A percentile compares a stretch with the other conserved stretches of the same genome.
These are phyloP conservation scores for Lindgomyces ingoldianus DNA, from an alignment of 495 filamentous ascomycete genomes.

Conservation along the genomic window DNA sequence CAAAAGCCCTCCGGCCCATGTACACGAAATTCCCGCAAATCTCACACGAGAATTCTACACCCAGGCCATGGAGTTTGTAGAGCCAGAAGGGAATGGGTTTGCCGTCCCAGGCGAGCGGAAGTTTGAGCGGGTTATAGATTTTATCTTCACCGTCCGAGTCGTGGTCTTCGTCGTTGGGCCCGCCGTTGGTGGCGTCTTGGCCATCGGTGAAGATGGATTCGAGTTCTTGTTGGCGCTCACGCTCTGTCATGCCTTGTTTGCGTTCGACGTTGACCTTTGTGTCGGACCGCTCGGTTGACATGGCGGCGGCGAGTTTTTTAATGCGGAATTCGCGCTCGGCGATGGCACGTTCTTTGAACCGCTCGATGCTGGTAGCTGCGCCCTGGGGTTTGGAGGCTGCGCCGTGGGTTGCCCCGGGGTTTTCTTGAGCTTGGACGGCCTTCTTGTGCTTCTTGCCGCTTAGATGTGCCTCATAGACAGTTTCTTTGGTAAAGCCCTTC, in stretches of 20 bases:
- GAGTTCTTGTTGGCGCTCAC: conserved; percentile 87
- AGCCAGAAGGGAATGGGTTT: conserved; percentile 99
- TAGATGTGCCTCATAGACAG: conserved; percentile 88
- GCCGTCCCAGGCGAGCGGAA: conserved; percentile 95
- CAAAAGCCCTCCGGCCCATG: conserved; percentile 91
- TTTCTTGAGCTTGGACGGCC: conserved; percentile 58
- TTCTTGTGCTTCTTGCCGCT: conserved; percentile 89
- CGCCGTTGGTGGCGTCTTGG: conserved; percentile 48
- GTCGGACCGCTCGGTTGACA: conserved; percentile 77
- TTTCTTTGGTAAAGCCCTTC: conserved; percentile 93
- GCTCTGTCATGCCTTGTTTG: conserved; percentile 92
- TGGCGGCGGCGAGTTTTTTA: conserved; percentile 69
- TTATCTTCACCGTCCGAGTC: conserved; percentile 72
- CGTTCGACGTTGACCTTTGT: conserved; percentile 92
- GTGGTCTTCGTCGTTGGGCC: conserved; percentile 50
- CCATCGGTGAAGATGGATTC: conserved; percentile 75
- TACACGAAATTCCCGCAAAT: conserved; percentile 98
- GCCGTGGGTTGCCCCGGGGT: conserved; percentile 39
- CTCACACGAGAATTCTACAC: conserved; percentile 92
- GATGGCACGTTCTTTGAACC: conserved; percentile 85
- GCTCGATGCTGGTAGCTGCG: conserved; percentile 45
- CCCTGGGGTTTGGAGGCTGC: conserved; percentile 34
- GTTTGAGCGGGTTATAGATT: conserved; percentile 94
- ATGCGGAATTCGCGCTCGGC: conserved; percentile 86
- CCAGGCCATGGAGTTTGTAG: conserved; percentile 93